These are phyloP conservation scores for Xerocomus brunneocitrinus DNA, from an alignment of 768 basidiomycete species.

Conservation along the genomic window DNA sequence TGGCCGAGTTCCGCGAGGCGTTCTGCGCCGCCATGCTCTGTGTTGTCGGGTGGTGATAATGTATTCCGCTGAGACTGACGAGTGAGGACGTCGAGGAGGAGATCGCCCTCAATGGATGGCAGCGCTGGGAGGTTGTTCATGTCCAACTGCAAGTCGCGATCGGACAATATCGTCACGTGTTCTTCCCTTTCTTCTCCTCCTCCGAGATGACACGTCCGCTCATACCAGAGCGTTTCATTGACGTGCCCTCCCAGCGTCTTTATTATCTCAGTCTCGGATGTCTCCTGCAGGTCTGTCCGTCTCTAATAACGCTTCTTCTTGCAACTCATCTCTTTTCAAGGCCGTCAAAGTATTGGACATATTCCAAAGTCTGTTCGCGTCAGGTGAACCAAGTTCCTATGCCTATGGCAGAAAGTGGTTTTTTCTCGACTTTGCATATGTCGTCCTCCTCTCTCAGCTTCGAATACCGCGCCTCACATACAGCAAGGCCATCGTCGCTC, in stretches of 20 bases:
- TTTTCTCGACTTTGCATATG: constrained; percentile 61
- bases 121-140: constrained; percentile 41
- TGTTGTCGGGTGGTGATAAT: constrained; percentile 34
- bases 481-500: constrained; percentile 53
- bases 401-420: constrained; percentile 65
- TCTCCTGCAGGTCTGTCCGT: constrained; percentile 60
- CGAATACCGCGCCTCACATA: constrained; percentile 75
- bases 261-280: constrained; percentile 74
- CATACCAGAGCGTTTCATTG: constrained; percentile 70
- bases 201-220: constrained; percentile 38
- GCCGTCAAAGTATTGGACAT: constrained; percentile 75
- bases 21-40: constrained; percentile 51
- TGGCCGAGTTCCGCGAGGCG: constrained; percentile 58
- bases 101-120: constrained; percentile 53
- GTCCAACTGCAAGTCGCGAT: constrained; percentile 4
- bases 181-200: constrained; percentile 1
- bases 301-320: rapidly evolving
- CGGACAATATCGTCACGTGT: constrained; percentile 17
- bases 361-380: constrained; percentile 47
- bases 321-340: constrained; percentile 35
- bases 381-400: constrained; percentile 38
- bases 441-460: constrained; percentile 51
- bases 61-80: constrained; percentile 39
- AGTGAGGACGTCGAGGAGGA: constrained; percentile 56
- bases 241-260: constrained; percentile 74